phyloP scores from a whole-genome alignment of 2,329 filamentous ascomycete species.

The Calonectria fujianensis region DNA sequence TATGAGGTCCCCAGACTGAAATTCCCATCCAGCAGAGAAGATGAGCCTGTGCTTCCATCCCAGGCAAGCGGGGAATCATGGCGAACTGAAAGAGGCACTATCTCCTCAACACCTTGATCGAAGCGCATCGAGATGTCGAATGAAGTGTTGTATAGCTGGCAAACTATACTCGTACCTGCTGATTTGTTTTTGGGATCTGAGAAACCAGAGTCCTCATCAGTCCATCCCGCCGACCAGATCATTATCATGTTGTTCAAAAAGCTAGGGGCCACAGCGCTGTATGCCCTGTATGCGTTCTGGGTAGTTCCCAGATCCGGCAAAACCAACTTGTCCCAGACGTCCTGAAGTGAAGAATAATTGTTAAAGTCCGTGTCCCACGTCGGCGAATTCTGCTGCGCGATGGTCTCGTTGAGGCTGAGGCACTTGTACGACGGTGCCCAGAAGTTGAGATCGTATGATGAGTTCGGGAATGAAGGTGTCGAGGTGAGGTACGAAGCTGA shows the following conservation, averaged over 20 bases:
- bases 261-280: conserved; percentile 9
- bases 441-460: not conserved
- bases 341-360: conserved; percentile 8
- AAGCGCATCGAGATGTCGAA: conserved; percentile 6
- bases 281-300: conserved; percentile 2
- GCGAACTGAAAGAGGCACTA: not conserved
- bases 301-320: not conserved
- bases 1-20: not conserved
- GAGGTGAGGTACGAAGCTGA: conserved; percentile 12
- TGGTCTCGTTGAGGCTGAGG: not conserved
- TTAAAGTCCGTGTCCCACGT: conserved; percentile 9
- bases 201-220: no score
- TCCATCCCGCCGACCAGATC: not conserved
- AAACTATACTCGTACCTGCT: not conserved
- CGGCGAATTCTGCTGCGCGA: not conserved
- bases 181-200: not conserved
- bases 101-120: not conserved
- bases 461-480: not conserved
- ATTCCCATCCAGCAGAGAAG: not conserved
- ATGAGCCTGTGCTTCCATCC: not conserved
- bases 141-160: conserved; percentile 13
- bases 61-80: not conserved
- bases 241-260: conserved; percentile 23
- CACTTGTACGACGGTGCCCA: conserved; percentile 18
- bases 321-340: conserved; percentile 8